Percentiles rank a stretch among this genome's conserved stretches.
Evolutionary conservation across 495 filamentous ascomycete species (phyloP).

Genomic region (Rostrohypoxylon terebratum): DNA sequence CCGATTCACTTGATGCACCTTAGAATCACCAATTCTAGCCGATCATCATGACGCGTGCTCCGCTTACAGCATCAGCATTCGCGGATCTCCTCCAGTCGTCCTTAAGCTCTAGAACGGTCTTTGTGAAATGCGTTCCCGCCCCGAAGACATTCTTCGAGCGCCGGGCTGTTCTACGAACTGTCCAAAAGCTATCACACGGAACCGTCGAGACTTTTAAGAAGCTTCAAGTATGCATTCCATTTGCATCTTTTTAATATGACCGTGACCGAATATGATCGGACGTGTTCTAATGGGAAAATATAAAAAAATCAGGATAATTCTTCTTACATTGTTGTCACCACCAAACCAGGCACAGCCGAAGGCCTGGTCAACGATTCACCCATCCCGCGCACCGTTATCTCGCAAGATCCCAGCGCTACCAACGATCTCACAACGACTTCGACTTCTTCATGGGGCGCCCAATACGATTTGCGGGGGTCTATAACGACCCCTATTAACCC

Average conservation of each 20-base stretch:
- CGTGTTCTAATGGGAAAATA: background rate
- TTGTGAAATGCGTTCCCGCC: conserved; percentile 72
- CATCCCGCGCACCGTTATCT: conserved; percentile 30
- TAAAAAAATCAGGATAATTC: conserved; percentile 50
- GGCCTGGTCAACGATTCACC: conserved; percentile 46
- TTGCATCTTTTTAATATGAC: background rate
- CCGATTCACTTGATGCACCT: no score
- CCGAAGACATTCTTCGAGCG: conserved; percentile 76
- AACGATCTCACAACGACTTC: background rate
- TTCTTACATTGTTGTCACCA: conserved; percentile 56
- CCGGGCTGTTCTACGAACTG: conserved; percentile 73
- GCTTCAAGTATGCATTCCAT: conserved; percentile 65
- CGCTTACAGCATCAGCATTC: conserved; percentile 31
- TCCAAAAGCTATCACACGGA: conserved; percentile 74
- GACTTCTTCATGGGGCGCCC: conserved; percentile 26
- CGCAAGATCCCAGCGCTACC: conserved; percentile 28
- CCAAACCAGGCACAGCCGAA: conserved; percentile 35
- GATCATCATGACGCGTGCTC: conserved; percentile 33
- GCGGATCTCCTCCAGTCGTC: conserved; percentile 43
- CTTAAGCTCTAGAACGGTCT: conserved; percentile 59
- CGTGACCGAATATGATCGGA: background rate
- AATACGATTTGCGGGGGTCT: conserved; percentile 35
- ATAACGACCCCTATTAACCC: conserved; percentile 40
- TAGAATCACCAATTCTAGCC: background rate
- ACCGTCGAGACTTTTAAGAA: conserved; percentile 81